Base-by-base conservation (phyloP, 345 rosid species). In the Brassica juncea region DNA sequence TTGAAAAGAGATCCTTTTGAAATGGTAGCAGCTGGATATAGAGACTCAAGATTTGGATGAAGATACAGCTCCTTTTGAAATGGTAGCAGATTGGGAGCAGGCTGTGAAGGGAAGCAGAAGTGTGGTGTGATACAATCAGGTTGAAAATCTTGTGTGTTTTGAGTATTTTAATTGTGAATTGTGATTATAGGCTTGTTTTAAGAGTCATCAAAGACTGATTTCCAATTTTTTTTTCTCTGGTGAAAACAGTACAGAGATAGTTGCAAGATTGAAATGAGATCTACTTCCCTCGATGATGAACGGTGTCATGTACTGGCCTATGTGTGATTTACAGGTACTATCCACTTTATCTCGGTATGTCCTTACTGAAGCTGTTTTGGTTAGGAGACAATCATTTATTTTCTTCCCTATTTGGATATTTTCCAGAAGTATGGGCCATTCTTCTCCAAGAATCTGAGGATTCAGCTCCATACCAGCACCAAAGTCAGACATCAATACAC, bases 261-360 rank as follows among this genome's bases (percentile, higher is more conserved):
- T 87, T 76, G 89, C 94, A 54, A 87, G 97, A 68, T 83, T 94
- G 76, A 90, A 87, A 80, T 85, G 97, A 37, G 97, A 92, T 84
- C 58, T 91, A 73, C 69, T 92, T 39, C 97, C 97, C 10, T 88
- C 99, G 23, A 31, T 92, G 88, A 21, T 88, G 5, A 88, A 77
- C 25, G 97, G 95, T 25, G 77, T 85, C 37, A 86, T 92, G 91
- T 94, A 94, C 84, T 92, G 99, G 99, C 97, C 97, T 11, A 0
- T 87, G 16, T 92, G 99, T 72, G 99, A 94, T 85, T 94, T 94
- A 80, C 99, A 92, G 97, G 99, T 90, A 86, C 7, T 67, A n/a
- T 15, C 23, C 58, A 15, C 8, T 34, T 49, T 4, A 19, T 32
- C 11, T 34, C 6, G 32, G 5, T 30, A 3, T 30, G 4, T 30